Evolutionary conservation across 805 yeast genomes (phyloP).

Genomic region (Saccharomycopsis olivae): DNA sequence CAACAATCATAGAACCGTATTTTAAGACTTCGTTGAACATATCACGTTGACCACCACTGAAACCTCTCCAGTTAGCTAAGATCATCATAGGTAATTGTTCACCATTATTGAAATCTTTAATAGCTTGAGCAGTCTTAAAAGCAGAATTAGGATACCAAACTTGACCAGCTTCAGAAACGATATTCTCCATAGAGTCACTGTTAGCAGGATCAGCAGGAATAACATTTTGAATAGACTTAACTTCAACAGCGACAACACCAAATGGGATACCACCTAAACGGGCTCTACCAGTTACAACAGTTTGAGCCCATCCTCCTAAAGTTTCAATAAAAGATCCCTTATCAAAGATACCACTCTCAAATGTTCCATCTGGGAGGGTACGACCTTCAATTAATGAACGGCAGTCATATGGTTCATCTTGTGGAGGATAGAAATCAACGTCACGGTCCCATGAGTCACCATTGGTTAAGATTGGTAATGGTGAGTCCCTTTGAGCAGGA

Average conservation of each 20-base stretch:
- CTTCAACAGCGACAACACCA: conserved; percentile 97
- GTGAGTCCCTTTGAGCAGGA: conserved; percentile 83
- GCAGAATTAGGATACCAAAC: conserved; percentile 99
- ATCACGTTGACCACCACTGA: conserved; percentile 99
- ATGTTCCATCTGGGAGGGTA: conserved; percentile 52
- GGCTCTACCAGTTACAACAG: conserved; percentile 98
- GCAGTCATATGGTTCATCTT: conserved; percentile 73
- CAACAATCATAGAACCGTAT: conserved; percentile 95
- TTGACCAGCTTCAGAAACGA: conserved; percentile 95
- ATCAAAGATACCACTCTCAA: conserved; percentile 86
- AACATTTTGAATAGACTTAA: conserved; percentile 79
- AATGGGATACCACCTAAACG: conserved; percentile 97
- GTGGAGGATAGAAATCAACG: conserved; percentile 67
- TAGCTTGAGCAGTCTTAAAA: conserved; percentile 98
- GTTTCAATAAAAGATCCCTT: conserved; percentile 92
- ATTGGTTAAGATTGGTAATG: conserved; percentile 79
- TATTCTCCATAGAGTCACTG: conserved; percentile 81
- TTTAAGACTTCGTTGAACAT: conserved; percentile 98
- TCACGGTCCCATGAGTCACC: conserved; percentile 85
- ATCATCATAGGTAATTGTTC: conserved; percentile 97
- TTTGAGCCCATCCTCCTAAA: conserved; percentile 95
- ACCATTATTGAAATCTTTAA: conserved; percentile 94
- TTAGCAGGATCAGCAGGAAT: conserved; percentile 98
- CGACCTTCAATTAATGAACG: conserved; percentile 92
- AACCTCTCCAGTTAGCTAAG: conserved; percentile 99